A percentile compares a stretch with the other conserved stretches of the same genome.
These are phyloP conservation scores for Pezicula radicicola DNA, from an alignment of 2,329 filamentous ascomycete genomes.

Conservation along the genomic window DNA sequence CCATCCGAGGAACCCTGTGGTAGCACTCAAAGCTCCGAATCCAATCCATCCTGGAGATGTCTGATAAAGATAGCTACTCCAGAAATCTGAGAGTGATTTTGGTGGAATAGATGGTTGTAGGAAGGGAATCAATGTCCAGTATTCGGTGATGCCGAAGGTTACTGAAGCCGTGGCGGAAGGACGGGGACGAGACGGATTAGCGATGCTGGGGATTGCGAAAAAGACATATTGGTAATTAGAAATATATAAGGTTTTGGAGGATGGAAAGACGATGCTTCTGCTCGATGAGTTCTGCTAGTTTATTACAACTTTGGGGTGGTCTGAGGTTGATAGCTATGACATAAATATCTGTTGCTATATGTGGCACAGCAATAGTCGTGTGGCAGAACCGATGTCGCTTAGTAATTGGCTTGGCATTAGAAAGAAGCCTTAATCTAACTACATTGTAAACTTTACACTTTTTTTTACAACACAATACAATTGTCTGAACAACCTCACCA, in stretches of 20 bases:
- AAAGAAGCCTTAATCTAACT: no score
- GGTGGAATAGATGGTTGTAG: conserved; percentile 6
- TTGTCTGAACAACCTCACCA: no score
- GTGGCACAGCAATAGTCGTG: no score
- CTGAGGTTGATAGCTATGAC: no score
- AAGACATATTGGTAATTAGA: no score
- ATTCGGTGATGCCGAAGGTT: conserved; percentile 10
- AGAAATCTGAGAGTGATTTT: conserved; percentile 7
- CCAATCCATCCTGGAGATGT: conserved; percentile 6
- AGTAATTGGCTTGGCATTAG: no score
- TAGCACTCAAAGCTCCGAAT: conserved; percentile 6
- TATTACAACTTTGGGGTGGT: no score
- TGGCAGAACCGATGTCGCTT: no score
- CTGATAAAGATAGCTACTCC: conserved; percentile 7
- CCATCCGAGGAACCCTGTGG: conserved; percentile 3
- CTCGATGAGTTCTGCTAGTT: background rate
- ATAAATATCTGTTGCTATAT: no score
- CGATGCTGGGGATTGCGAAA: background rate
- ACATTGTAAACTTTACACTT: no score
- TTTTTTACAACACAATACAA: no score
- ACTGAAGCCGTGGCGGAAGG: conserved; percentile 9
- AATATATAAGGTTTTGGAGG: background rate
- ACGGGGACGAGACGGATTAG: conserved; percentile 9
- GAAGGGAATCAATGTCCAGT: conserved; percentile 11
- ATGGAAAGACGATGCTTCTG: no score